Evolutionary conservation across 1,139 yeast genomes (phyloP).

Genomic region (Yamadazyma atmosphaerica): DNA sequence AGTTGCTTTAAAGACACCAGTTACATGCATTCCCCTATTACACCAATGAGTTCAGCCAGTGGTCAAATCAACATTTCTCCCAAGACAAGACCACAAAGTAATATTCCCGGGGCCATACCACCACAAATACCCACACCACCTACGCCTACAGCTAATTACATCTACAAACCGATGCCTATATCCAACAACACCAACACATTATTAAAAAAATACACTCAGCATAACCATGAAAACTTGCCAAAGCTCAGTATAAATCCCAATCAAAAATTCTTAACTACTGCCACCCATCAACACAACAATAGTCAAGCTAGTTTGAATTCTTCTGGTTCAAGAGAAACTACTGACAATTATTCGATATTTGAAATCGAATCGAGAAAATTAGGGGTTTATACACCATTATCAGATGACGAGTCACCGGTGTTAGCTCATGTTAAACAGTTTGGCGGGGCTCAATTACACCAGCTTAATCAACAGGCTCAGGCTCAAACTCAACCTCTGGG

Average conservation of each 20-base stretch:
- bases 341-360: conserved; percentile 25
- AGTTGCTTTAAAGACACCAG: conserved; percentile 6
- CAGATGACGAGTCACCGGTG: conserved; percentile 32
- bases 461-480: background rate
- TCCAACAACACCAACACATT: conserved; percentile 11
- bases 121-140: conserved; percentile 6
- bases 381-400: conserved; percentile 34
- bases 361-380: conserved; percentile 27
- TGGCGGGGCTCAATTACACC: background rate
- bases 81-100: background rate
- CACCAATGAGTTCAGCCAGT: conserved; percentile 1
- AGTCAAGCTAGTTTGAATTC: conserved; percentile 33
- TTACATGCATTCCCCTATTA: conserved; percentile 9
- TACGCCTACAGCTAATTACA: conserved; percentile 11
- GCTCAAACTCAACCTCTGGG: too few relatives aligned
- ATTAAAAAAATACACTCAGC: conserved; percentile 12
- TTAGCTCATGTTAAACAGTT: conserved; percentile 10
- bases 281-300: conserved; percentile 22
- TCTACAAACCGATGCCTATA: conserved; percentile 20
- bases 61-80: background rate
- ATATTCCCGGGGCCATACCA: background rate
- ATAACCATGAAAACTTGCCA: conserved; percentile 1
- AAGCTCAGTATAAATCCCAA: background rate
- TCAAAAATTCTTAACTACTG: conserved; percentile 6
- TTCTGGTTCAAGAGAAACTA: conserved; percentile 23